phyloP scores from a whole-genome alignment of 345 rosid genomes.

The Schrenkiella parvula region DNA sequence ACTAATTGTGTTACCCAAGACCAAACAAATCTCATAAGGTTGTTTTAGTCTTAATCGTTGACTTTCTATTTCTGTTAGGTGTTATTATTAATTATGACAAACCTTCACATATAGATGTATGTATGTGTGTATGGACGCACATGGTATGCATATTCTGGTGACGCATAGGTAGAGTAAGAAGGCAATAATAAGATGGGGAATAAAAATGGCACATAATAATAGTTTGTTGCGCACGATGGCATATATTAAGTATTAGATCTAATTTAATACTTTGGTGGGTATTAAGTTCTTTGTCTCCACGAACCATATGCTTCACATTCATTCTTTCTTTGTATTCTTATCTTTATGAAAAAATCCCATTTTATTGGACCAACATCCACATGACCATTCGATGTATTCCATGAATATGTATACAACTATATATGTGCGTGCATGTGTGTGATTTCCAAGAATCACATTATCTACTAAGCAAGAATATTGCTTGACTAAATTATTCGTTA shows the following conservation, averaged over 20 bases:
- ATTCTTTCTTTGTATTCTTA: conserved; percentile 10
- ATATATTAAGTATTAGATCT: conserved; percentile 13
- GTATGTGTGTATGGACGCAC: neutral
- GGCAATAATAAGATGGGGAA: conserved; percentile 30
- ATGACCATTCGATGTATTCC: conserved; percentile 20
- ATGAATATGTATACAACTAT: neutral
- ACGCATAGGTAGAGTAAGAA: conserved; percentile 45
- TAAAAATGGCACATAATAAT: conserved; percentile 14
- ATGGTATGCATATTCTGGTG: conserved; percentile 31
- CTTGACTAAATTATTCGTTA: neutral
- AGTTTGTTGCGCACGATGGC: conserved; percentile 31
- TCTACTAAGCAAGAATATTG: conserved; percentile 2
- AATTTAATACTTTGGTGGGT: conserved; percentile 25
- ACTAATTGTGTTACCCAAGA: conserved; percentile 9
- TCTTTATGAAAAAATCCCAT: neutral
- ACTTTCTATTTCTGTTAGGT: conserved; percentile 2
- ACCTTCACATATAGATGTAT: neutral
- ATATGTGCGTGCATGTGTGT: conserved; percentile 3
- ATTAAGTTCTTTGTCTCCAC: conserved; percentile 36
- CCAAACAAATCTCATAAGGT: conserved; percentile 17
- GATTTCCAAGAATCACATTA: conserved; percentile 13
- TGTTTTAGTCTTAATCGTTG: conserved; percentile 14
- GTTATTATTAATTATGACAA: neutral
- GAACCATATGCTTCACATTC: conserved; percentile 28
- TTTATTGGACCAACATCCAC: conserved; percentile 18